Evolutionary conservation across 2,329 filamentous ascomycete species (phyloP).

Genomic region (Claviceps africana): DNA sequence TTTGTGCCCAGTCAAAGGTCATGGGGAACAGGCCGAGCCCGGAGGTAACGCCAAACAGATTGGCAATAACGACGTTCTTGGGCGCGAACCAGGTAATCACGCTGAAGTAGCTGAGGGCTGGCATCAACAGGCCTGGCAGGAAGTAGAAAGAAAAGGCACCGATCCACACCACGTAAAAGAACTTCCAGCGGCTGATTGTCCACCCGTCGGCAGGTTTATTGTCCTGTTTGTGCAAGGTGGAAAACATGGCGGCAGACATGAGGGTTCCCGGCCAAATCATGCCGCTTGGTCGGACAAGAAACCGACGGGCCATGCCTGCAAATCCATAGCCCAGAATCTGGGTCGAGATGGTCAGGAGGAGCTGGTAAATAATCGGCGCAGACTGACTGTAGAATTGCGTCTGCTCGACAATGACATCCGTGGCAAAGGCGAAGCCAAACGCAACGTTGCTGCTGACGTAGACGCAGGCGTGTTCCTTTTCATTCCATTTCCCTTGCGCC

Average conservation of each 20-base stretch:
- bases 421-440: slow-evolving; percentile 80
- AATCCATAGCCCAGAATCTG: slow-evolving; percentile 81
- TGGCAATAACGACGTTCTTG: slow-evolving; percentile 72
- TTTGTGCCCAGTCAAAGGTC: slow-evolving; percentile 85
- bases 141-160: slow-evolving; percentile 72
- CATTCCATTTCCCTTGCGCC: slow-evolving; percentile 69
- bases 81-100: slow-evolving; percentile 81
- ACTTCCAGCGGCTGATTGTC: slow-evolving; percentile 69
- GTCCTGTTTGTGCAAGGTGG: slow-evolving; percentile 69
- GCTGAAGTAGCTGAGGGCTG: slow-evolving; percentile 77
- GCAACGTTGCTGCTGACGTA: slow-evolving; percentile 85
- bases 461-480: slow-evolving; percentile 78
- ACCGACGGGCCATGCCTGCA: slow-evolving; percentile 66
- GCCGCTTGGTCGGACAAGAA: slow-evolving; percentile 69
- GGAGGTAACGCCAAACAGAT: slow-evolving; percentile 75
- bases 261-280: slow-evolving; percentile 89
- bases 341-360: slow-evolving; percentile 71
- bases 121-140: slow-evolving; percentile 67
- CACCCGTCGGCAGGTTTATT: slow-evolving; percentile 73
- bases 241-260: slow-evolving; percentile 82
- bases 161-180: slow-evolving; percentile 64
- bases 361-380: slow-evolving; percentile 60
- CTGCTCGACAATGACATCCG: slow-evolving; percentile 82
- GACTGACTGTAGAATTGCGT: slow-evolving; percentile 80
- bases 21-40: slow-evolving; percentile 72